phyloP scores from a whole-genome alignment of 2,329 filamentous ascomycete genomes.

The Pseudogymnoascus sp. region DNA sequence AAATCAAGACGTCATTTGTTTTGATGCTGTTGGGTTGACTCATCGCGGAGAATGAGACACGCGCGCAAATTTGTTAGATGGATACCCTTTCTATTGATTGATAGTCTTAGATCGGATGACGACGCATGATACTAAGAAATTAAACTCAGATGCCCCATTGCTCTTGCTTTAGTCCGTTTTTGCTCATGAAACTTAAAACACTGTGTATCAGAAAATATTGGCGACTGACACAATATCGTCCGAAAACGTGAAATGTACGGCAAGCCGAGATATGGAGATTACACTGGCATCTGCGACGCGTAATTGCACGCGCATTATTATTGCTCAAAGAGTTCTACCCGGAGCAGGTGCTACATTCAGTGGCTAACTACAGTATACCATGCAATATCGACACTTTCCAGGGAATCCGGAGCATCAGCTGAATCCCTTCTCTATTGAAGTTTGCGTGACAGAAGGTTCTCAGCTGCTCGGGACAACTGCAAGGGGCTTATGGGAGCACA shows the following conservation, averaged over 20 bases:
- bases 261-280: not conserved
- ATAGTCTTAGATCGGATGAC: not conserved
- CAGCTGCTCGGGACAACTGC: not conserved
- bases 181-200: not conserved
- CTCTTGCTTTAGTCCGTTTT: not conserved
- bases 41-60: not conserved
- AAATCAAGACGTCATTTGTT: not conserved
- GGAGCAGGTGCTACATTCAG: not conserved
- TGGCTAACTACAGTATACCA: not conserved
- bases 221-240: no score
- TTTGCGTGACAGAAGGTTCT: not conserved
- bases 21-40: not conserved
- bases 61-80: not conserved
- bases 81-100: conserved; percentile 1
- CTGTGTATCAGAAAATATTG: not conserved
- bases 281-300: not conserved
- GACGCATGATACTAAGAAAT: not conserved
- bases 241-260: not conserved
- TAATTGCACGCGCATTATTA: not conserved
- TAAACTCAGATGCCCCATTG: not conserved
- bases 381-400: not conserved
- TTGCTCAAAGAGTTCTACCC: not conserved
- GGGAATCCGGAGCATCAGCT: not conserved
- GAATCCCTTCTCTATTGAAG: not conserved
- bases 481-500: not conserved